Percentiles rank a stretch among this genome's conserved stretches.
phyloP scores from a whole-genome alignment of 192 early-diverging fungal species.

The Chytriomyces sp. region DNA sequence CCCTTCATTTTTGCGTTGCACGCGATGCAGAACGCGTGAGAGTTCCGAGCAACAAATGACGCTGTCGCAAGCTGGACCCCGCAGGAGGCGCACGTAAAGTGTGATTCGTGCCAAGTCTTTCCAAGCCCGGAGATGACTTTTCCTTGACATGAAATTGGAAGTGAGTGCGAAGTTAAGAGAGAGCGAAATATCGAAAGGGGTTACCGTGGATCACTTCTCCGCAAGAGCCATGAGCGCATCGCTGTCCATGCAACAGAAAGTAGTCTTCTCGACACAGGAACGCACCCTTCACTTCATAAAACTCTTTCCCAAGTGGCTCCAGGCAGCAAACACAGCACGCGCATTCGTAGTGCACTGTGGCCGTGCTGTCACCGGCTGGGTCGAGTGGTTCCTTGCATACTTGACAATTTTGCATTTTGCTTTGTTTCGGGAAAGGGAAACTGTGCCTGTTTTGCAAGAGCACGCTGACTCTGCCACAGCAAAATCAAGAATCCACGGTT shows the following conservation, averaged over 20 bases:
- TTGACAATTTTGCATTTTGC: too few species aligned
- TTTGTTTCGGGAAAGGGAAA: too few species aligned
- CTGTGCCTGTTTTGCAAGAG: too few species aligned
- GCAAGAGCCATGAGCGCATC: constrained; percentile 14
- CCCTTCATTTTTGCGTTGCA: constrained; percentile 46
- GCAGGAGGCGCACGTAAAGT: constrained; percentile 53
- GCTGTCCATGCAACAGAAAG: background rate
- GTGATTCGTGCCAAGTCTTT: constrained; percentile 58
- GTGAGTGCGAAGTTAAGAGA: constrained; percentile 24
- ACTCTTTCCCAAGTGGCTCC: constrained; percentile 3
- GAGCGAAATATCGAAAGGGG: background rate
- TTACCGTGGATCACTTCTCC: constrained; percentile 18
- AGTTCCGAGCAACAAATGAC: constrained; percentile 51
- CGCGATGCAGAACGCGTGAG: constrained; percentile 54
- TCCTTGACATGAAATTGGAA: constrained; percentile 18
- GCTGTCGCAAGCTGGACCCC: constrained; percentile 35
- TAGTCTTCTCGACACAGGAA: constrained; percentile 3
- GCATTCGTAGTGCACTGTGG: background rate
- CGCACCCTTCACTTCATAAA: background rate
- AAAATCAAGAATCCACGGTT: too few species aligned
- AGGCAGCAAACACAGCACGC: background rate
- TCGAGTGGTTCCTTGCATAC: too few species aligned
- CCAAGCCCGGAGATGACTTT: constrained; percentile 55
- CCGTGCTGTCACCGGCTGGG: background rate
- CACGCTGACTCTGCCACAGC: too few species aligned